Base-by-base conservation (phyloP, 1,139 yeast species). In the Eremothecium gossypii region DNA sequence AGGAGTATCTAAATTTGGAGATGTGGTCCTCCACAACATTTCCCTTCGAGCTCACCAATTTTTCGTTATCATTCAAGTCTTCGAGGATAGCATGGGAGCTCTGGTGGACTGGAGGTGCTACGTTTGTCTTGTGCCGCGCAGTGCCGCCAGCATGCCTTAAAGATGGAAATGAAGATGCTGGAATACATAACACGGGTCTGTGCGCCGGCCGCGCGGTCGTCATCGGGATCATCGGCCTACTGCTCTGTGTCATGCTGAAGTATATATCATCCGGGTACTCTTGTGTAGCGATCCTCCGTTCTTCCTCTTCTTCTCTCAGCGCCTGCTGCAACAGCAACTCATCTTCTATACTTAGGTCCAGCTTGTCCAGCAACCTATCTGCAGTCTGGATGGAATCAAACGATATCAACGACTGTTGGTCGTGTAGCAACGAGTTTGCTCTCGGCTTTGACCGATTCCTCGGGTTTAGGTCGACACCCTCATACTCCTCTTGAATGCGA, bases 151-250 rank as follows among this genome's bases (percentile, higher is more conserved):
- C 41, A 31, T 48, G 41, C 40, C 58, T 46, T 38, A 59, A 38
- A 4, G 63, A 60, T 11, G 56, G 60, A 35, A 59, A 60, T 13
- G 52, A 53, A 2, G 61, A 52, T 5, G 64, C 64, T 1, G 64
- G 64, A 35, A 56, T 42, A 43, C 62, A 56, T n/a, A 55, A 33
- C 10, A 47, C 43, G 14, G 51, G 57, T 8, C 41, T 44, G 20
- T 39, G 45, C 12, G 27, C 41, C 10, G 36, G 33, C 27, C 29
- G n/a, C 11, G 7, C 5, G 5, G 27, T 40, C 40, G 11, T 3
- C 9, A n/a, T 20, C 3, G 12, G 7, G 8, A 33, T 13, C 10
- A 17, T 30, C 5, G 37, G 32, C 30, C 29, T 9, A 14, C 31
- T 17, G 12, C 8, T 2, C 17, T 10, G 28, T n/a, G 35, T 5